A percentile compares a stretch with the other conserved stretches of the same genome.
These are phyloP conservation scores for Strigomonas galati DNA, from an alignment of 208 protist species.

Conservation along the genomic window DNA sequence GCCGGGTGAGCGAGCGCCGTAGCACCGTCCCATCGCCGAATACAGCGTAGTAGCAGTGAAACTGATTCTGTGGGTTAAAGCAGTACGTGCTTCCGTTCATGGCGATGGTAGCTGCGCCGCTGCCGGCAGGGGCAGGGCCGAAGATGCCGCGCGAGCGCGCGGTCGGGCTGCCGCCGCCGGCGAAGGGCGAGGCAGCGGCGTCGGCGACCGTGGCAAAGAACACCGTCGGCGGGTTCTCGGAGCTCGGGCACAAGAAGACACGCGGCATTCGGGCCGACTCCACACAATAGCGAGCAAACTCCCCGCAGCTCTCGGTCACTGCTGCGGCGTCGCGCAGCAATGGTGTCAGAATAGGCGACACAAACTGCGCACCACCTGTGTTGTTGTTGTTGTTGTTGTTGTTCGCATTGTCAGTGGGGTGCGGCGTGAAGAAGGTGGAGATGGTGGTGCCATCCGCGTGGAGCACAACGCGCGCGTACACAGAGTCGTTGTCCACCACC, in stretches of 20 bases:
- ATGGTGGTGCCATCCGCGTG: slow-evolving; percentile 65
- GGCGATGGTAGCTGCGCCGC: background rate
- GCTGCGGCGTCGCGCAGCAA: slow-evolving; percentile 30
- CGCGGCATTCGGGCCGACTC: slow-evolving; percentile 67
- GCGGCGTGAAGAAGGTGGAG: slow-evolving; percentile 28
- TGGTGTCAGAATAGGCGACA: slow-evolving; percentile 25
- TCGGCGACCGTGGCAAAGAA: slow-evolving; percentile 1
- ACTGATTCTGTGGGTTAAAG: background rate
- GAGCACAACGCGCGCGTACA: slow-evolving; percentile 39
- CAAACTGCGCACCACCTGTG: background rate
- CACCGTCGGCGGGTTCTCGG: background rate
- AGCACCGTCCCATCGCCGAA: slow-evolving; percentile 78
- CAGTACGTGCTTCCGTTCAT: background rate
- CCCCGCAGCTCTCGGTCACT: slow-evolving; percentile 21
- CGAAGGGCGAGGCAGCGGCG: background rate
- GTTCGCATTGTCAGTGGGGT: background rate
- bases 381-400: background rate
- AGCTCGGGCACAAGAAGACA: slow-evolving; percentile 41
- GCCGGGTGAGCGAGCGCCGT: slow-evolving; percentile 20
- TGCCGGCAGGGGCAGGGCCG: background rate
- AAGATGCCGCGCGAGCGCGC: background rate
- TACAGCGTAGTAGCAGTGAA: slow-evolving; percentile 44
- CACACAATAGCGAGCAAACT: slow-evolving; percentile 56
- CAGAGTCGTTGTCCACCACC: background rate
- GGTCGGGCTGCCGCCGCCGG: too few relatives aligned